A percentile compares a stretch with the other conserved stretches of the same genome.
phyloP scores from a whole-genome alignment of 2,329 filamentous ascomycete species.

The Hansfordia pulvinata region DNA sequence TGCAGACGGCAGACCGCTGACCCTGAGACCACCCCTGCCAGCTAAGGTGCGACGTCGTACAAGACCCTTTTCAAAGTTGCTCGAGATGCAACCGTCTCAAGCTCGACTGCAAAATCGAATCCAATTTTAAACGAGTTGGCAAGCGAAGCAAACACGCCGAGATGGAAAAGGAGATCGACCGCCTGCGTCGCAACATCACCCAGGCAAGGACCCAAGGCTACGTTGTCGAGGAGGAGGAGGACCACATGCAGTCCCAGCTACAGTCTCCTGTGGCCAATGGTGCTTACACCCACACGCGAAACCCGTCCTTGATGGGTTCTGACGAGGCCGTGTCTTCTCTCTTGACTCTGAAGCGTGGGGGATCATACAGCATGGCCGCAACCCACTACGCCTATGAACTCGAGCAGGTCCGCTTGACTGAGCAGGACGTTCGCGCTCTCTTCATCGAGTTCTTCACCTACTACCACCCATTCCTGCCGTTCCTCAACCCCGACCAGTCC shows the following conservation, averaged over 20 bases:
- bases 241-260: constrained; percentile 37
- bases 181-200: constrained; percentile 45
- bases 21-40: constrained; percentile 17
- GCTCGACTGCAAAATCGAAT: constrained; percentile 75
- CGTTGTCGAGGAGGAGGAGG: constrained; percentile 36
- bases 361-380: constrained; percentile 40
- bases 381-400: constrained; percentile 46
- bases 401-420: constrained; percentile 49
- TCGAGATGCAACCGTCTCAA: constrained; percentile 67
- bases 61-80: constrained; percentile 68
- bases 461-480: constrained; percentile 68
- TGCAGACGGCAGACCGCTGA: constrained; percentile 6
- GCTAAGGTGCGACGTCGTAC: constrained; percentile 74
- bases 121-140: constrained; percentile 73
- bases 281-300: constrained; percentile 44
- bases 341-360: constrained; percentile 51
- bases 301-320: constrained; percentile 51
- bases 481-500: constrained; percentile 51
- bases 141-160: constrained; percentile 75
- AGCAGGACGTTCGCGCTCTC: constrained; percentile 47
- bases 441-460: constrained; percentile 63
- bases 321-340: constrained; percentile 56
- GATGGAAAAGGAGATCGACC: constrained; percentile 74
- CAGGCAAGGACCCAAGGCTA: constrained; percentile 47
- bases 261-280: constrained; percentile 46